Conservation (phyloP, 2,329 filamentous ascomycete genomes). For the Trichoderma sp. region DNA sequence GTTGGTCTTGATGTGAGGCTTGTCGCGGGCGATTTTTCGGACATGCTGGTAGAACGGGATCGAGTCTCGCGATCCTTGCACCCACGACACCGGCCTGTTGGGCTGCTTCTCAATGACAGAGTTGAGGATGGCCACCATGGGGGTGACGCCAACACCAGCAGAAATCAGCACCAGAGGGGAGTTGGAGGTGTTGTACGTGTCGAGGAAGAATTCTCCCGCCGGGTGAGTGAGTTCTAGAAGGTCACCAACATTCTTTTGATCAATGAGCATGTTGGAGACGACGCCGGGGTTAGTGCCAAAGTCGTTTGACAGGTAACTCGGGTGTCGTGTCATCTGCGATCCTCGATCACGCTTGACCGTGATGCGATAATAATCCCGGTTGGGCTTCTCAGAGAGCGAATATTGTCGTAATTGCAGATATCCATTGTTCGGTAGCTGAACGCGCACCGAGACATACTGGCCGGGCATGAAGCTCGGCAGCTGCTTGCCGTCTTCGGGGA, state of each 20-base stretch:
- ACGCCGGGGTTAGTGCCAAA: slow-evolving; percentile 57
- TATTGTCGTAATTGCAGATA: slow-evolving; percentile 71
- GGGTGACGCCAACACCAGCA: slow-evolving; percentile 61
- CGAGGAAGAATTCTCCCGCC: slow-evolving; percentile 60
- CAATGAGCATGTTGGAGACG: slow-evolving; percentile 70
- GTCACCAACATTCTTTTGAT: slow-evolving; percentile 62
- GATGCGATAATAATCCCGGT: slow-evolving; percentile 65
- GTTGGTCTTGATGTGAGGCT: slow-evolving; percentile 40
- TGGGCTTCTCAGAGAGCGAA: slow-evolving; percentile 67
- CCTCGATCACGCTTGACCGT: slow-evolving; percentile 69
- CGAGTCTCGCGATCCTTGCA: slow-evolving; percentile 56
- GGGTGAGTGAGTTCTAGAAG: slow-evolving; percentile 67
- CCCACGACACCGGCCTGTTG: slow-evolving; percentile 56
- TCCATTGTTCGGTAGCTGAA: slow-evolving; percentile 57
- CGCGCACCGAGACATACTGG: slow-evolving; percentile 68
- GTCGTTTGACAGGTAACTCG: slow-evolving; percentile 29
- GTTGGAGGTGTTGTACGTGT: slow-evolving; percentile 40
- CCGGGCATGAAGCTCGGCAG: slow-evolving; percentile 67
- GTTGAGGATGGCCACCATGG: slow-evolving; percentile 62
- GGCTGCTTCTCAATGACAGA: slow-evolving; percentile 48
- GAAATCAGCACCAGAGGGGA: slow-evolving; percentile 61
- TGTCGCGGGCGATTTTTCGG: slow-evolving; percentile 44
- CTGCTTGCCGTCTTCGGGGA: slow-evolving; percentile 60
- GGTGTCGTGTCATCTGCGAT: slow-evolving; percentile 39
- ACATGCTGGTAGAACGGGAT: slow-evolving; percentile 58